Evolutionary conservation across 768 basidiomycete genomes (phyloP).

Genomic region (Amyloporia xantha): DNA sequence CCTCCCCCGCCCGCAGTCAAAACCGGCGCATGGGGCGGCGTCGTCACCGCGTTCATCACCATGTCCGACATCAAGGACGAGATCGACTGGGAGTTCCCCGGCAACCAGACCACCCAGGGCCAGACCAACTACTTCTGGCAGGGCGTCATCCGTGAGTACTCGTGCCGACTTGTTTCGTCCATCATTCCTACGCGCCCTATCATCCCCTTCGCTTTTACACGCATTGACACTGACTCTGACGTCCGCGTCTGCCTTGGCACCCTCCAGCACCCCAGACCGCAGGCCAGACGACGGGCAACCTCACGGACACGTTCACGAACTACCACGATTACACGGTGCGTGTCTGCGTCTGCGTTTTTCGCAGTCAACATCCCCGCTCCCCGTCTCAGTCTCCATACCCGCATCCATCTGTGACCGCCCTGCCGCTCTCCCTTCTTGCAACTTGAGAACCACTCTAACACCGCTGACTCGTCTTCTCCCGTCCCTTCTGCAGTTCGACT

Average conservation of each 20-base stretch:
- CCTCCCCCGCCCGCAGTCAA: conserved; percentile 42
- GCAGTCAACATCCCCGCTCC: background rate
- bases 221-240: background rate
- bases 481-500: conserved; percentile 54
- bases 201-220: background rate
- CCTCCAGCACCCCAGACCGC: conserved; percentile 37
- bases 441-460: too few relatives aligned
- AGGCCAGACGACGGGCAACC: conserved; percentile 40
- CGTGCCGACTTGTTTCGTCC: background rate
- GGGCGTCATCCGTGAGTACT: conserved; percentile 54
- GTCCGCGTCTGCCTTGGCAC: background rate
- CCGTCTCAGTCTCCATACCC: too few relatives aligned
- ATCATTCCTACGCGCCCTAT: too few relatives aligned
- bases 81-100: conserved; percentile 85
- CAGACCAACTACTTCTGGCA: conserved; percentile 85
- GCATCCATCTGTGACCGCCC: too few relatives aligned
- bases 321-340: conserved; percentile 75
- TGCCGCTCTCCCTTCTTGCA: too few relatives aligned
- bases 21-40: conserved; percentile 72
- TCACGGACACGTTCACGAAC: conserved; percentile 59
- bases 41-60: conserved; percentile 80
- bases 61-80: conserved; percentile 81
- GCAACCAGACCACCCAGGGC: conserved; percentile 49
- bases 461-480: too few relatives aligned
- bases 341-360: conserved; percentile 3